Conservation (phyloP, 1,139 yeast genomes). For the Meyerozyma smithsonii region DNA sequence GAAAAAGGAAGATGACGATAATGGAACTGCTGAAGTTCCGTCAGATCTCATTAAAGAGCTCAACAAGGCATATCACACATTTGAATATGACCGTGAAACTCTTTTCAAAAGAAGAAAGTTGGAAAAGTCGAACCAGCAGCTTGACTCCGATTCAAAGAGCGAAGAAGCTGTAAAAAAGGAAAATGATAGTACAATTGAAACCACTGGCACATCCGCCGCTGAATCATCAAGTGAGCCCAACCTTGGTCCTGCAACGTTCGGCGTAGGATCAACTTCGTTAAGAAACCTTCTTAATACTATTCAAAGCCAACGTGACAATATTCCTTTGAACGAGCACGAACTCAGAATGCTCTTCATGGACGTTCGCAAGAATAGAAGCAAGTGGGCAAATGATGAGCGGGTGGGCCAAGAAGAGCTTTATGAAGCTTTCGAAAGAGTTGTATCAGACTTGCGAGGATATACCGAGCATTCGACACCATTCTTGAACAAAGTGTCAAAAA, state of each 20-base stretch:
- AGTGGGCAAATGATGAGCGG: slow-evolving; percentile 94
- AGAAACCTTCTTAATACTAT: slow-evolving; percentile 77
- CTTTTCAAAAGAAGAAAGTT: slow-evolving; percentile 70
- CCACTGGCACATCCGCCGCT: background rate
- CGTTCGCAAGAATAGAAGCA: slow-evolving; percentile 89
- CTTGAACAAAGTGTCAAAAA: slow-evolving; percentile 85
- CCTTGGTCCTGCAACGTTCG: slow-evolving; percentile 31
- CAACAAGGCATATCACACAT: slow-evolving; percentile 70
- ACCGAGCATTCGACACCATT: slow-evolving; percentile 98
- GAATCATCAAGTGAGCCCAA: background rate
- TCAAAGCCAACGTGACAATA: slow-evolving; percentile 69
- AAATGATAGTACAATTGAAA: background rate
- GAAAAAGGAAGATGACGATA: slow-evolving; percentile 6
- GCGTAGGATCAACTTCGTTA: slow-evolving; percentile 78
- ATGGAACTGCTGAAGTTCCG: slow-evolving; percentile 26
- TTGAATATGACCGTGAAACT: slow-evolving; percentile 80
- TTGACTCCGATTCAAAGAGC: slow-evolving; percentile 36
- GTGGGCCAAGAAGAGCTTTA: slow-evolving; percentile 96
- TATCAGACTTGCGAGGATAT: slow-evolving; percentile 79
- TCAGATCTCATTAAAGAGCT: slow-evolving; percentile 37
- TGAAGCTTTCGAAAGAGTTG: slow-evolving; percentile 96
- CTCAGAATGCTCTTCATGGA: slow-evolving; percentile 82
- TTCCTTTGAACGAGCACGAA: slow-evolving; percentile 79
- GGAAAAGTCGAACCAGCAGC: slow-evolving; percentile 72
- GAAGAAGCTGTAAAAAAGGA: slow-evolving; percentile 9